phyloP scores from a whole-genome alignment of 192 early-diverging fungal genomes.

The Dissophora globulifera region DNA sequence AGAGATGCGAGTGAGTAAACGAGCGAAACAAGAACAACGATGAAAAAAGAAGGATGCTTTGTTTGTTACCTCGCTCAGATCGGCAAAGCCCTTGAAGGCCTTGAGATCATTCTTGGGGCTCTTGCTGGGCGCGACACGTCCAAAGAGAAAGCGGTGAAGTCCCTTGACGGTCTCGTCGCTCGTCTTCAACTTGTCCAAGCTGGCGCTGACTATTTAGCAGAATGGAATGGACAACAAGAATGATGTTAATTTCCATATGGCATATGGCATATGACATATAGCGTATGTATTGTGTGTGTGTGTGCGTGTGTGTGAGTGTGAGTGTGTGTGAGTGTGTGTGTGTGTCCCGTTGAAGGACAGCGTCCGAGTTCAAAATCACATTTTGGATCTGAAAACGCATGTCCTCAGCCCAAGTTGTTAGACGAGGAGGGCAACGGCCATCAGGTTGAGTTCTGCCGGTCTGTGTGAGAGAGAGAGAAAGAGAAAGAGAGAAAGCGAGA shows the following conservation, averaged over 20 bases:
- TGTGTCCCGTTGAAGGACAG: background rate
- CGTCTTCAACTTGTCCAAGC: slow-evolving; percentile 47
- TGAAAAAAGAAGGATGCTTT: background rate
- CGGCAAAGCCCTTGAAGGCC: slow-evolving; percentile 38
- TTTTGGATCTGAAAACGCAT: no score
- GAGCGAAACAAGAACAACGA: background rate
- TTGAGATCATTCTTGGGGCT: slow-evolving; percentile 44
- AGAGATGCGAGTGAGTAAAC: background rate
- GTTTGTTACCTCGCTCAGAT: slow-evolving; percentile 45
- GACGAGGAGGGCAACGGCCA: no score
- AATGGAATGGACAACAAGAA: background rate
- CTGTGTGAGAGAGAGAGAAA: no score
- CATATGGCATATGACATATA: background rate
- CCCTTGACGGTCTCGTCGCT: slow-evolving; percentile 44
- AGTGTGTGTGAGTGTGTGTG: background rate
- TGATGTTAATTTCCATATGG: no score
- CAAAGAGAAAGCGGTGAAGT: slow-evolving; percentile 35
- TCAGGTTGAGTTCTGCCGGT: no score
- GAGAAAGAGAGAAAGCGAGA: no score
- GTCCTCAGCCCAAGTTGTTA: no score
- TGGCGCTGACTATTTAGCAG: slow-evolving; percentile 29
- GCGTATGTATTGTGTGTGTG: background rate
- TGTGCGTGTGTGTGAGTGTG: background rate
- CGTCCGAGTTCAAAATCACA: background rate
- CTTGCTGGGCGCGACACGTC: slow-evolving; percentile 31